These are phyloP conservation scores for Blastobotrys buckinghamii DNA, from an alignment of 1,139 yeast genomes.

Conservation along the genomic window DNA sequence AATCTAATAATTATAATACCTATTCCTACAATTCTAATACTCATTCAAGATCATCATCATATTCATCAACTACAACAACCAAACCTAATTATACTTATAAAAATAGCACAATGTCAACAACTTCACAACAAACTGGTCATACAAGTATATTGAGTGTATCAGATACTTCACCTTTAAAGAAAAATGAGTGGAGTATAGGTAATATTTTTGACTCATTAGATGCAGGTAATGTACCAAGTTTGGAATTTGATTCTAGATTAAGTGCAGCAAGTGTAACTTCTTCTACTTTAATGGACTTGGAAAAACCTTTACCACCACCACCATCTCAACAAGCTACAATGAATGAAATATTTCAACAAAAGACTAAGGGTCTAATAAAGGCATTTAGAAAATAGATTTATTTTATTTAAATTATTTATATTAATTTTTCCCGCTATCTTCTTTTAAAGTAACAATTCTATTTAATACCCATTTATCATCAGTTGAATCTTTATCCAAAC, in stretches of 20 bases:
- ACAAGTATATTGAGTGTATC: slow-evolving; percentile 9
- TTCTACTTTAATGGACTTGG: not conserved
- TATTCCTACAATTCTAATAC: no score
- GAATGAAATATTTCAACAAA: not conserved
- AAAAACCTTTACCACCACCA: slow-evolving; percentile 11
- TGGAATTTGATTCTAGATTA: slow-evolving; percentile 7
- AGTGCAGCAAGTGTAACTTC: not conserved
- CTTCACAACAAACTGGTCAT: not conserved
- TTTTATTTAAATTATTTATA: not conserved
- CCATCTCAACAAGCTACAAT: slow-evolving; percentile 6
- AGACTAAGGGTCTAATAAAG: slow-evolving; percentile 4
- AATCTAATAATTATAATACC: no score
- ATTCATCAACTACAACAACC: not conserved
- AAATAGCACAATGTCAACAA: not conserved
- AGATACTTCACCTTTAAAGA: no score
- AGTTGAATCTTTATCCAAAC: slow-evolving; percentile 75
- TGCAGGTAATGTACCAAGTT: slow-evolving; percentile 3
- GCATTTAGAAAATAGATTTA: slow-evolving; percentile 1
- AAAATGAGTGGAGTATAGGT: slow-evolving; percentile 5
- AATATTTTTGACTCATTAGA: slow-evolving; percentile 11
- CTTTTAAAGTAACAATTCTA: slow-evolving; percentile 87
- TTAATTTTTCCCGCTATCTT: slow-evolving; percentile 37
- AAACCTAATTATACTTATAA: not conserved
- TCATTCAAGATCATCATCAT: not conserved
- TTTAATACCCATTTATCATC: slow-evolving; percentile 62